Conservation (phyloP, 352 stramenopile species). For the Globisporangium nodosum region DNA sequence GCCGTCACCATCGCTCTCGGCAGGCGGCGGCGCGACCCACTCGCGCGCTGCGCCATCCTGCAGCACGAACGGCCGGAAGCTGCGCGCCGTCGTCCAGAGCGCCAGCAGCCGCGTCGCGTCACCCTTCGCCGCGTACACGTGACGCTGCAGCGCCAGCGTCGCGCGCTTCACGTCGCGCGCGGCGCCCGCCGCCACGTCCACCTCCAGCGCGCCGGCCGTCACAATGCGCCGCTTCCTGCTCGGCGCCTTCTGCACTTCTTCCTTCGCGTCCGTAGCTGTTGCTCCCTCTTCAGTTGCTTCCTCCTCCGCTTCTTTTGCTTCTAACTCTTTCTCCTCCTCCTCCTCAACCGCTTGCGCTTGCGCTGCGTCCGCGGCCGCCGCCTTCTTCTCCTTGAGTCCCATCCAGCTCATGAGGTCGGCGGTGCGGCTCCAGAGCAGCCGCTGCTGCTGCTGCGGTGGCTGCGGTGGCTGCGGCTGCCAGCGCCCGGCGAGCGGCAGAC, state of each 20-base stretch:
- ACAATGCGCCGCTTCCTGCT: conserved; percentile 2
- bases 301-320: not conserved
- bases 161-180: conserved; percentile 9
- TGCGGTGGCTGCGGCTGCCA: too few species aligned
- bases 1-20: conserved; percentile 3
- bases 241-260: not conserved
- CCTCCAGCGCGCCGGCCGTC: conserved; percentile 6
- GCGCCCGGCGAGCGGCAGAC: not conserved
- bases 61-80: conserved; percentile 26
- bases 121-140: conserved; percentile 11
- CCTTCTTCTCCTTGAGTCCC: conserved; percentile 11
- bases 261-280: not conserved
- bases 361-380: too few species aligned
- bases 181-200: conserved; percentile 4
- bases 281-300: not conserved
- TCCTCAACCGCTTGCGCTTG: not conserved
- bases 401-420: conserved; percentile 37
- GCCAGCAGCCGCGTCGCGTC: conserved; percentile 17
- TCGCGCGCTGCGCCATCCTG: conserved; percentile 2
- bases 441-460: conserved; percentile 15
- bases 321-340: not conserved
- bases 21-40: not conserved
- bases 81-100: conserved; percentile 22
- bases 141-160: conserved; percentile 20
- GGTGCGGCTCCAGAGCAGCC: conserved; percentile 27